Evolutionary conservation across 2,329 filamentous ascomycete species (phyloP), one percentile per base, ranked within the genome.

Genomic region (Claviceps sp.): DNA sequence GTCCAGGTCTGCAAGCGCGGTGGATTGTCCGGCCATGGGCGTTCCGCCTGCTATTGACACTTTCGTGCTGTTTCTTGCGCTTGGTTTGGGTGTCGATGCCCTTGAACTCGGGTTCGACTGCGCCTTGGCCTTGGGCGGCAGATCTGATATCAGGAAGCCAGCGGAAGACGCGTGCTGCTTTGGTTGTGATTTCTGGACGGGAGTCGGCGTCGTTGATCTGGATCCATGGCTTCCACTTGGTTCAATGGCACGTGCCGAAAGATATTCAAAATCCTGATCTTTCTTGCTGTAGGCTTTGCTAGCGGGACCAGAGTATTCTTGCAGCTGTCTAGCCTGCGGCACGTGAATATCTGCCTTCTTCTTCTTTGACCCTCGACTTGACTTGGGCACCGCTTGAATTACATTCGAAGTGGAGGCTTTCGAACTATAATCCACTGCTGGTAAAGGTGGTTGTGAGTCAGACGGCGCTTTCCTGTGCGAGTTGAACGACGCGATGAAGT

Each of bases 401-500:
- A 58, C 49, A 57, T 65, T 51, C 53, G 62, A 18, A 13, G 34
- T 37, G 5, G 24, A 42, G 20, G 48, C 43, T 30, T 11, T 30
- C n/a, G 43, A 14, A 18, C 9, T 9, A 30, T 8, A 6, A 13
- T 43, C 44, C 4, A 6, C 24, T 50, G 55, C 56, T 47, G 62
- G 38, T 16, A 54, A 48, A 1, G 55, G 34, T 0, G 46, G 5
- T 6, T 50, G 5, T 40, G 48, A 9, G 14, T 54, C 30, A 7
- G 59, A 54, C 4, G 61, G 72, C 20, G 72, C 72, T 58, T 74
- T 68, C 49, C 80, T 70, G 18, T 73, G 79, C 3, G 83, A 78
- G 64, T 95, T 97, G 65, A 91, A 91, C 18, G 82, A 84, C 1
- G 87, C 81, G 57, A 90, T 83, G 64, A 89, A 93, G 60, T 89